A percentile compares a stretch with the other conserved stretches of the same genome.
phyloP scores from a whole-genome alignment of 2,329 filamentous ascomycete species.

The Fusarium drepaniforme region DNA sequence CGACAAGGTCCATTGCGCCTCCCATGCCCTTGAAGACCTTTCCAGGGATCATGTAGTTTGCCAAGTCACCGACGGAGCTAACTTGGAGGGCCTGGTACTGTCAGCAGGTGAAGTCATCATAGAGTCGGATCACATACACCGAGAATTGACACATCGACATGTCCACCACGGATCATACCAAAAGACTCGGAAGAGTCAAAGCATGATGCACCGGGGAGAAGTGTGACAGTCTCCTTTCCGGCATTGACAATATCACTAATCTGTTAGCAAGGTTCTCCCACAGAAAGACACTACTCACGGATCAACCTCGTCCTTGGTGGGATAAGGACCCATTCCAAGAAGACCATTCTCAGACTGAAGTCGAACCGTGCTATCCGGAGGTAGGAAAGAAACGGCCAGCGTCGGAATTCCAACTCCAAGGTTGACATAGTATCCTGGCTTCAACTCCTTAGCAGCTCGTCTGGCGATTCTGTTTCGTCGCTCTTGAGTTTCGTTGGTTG shows the following conservation, averaged over 20 bases:
- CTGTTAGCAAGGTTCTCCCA: conserved; percentile 9
- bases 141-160: conserved; percentile 86
- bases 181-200: conserved; percentile 89
- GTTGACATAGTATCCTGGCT: conserved; percentile 85
- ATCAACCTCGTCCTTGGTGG: conserved; percentile 78
- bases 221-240: conserved; percentile 88
- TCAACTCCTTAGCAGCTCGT: conserved; percentile 83
- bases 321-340: conserved; percentile 85
- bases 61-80: conserved; percentile 81
- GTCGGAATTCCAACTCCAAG: conserved; percentile 89
- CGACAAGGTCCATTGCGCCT: conserved; percentile 80
- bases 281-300: conserved; percentile 53
- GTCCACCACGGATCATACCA: conserved; percentile 87
- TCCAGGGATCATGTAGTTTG: conserved; percentile 92
- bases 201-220: conserved; percentile 79
- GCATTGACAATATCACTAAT: conserved; percentile 82
- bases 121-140: conserved; percentile 59
- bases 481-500: conserved; percentile 60
- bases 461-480: conserved; percentile 80
- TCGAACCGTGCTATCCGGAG: conserved; percentile 78
- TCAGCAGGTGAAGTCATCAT: conserved; percentile 12
- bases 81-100: conserved; percentile 75
- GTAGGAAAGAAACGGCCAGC: conserved; percentile 82
- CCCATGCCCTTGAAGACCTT: conserved; percentile 93
- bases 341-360: conserved; percentile 91